These are phyloP conservation scores for Sextonia rubra DNA, from an alignment of 164 flowering plant genomes.

Conservation along the genomic window DNA sequence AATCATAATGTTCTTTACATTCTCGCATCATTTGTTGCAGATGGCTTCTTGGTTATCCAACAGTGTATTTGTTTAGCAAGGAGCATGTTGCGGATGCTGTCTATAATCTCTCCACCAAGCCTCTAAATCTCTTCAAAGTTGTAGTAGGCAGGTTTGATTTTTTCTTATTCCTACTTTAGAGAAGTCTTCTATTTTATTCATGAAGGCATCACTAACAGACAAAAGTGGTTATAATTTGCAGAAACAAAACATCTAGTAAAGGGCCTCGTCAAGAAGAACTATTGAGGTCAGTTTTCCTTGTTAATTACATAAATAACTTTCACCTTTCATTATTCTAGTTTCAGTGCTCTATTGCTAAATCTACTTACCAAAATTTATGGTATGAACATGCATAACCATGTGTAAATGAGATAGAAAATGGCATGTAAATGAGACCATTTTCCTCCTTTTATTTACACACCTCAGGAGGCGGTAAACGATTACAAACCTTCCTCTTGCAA, in stretches of 20 bases:
- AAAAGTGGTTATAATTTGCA: conserved; percentile 19
- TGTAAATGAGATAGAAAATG: too few species aligned
- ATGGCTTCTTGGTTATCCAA: conserved; percentile 96
- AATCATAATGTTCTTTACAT: neutral
- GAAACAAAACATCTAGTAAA: conserved; percentile 33
- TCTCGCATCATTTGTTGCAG: conserved; percentile 27
- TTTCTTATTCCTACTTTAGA: conserved; percentile 1
- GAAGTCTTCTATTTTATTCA: conserved; percentile 2
- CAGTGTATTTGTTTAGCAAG: conserved; percentile 69
- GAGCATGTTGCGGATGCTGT: conserved; percentile 64
- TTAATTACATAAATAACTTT: neutral
- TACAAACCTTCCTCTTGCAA: too few species aligned
- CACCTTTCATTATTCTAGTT: too few species aligned
- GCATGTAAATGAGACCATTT: too few species aligned
- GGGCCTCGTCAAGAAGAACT: conserved; percentile 53
- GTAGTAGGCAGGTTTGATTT: conserved; percentile 51
- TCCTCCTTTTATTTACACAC: too few species aligned
- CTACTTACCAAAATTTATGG: too few species aligned
- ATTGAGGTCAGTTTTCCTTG: conserved; percentile 41
- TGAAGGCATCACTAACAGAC: neutral
- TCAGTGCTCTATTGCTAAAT: too few species aligned
- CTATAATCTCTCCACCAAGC: conserved; percentile 72
- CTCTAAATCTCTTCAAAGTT: conserved; percentile 60
- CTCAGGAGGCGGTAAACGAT: too few species aligned
- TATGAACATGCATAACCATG: too few species aligned